Evolutionary conservation across 768 basidiomycete species (phyloP).

Genomic region (Mycena capillaripes): DNA sequence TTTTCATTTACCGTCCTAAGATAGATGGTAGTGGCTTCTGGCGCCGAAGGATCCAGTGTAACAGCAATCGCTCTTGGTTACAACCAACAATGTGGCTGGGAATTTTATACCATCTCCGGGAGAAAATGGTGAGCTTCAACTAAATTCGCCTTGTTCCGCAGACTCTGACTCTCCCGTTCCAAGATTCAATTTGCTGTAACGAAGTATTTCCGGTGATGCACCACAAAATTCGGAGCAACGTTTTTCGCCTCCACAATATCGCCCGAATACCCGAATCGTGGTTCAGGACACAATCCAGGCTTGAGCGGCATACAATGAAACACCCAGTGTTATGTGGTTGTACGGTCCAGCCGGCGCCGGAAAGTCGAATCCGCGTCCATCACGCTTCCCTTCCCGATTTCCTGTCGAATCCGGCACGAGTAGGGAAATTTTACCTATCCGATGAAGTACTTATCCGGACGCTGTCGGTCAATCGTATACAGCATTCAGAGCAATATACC

Average conservation of each 20-base stretch:
- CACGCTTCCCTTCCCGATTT: neutral
- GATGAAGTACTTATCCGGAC: neutral
- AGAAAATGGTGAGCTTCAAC: neutral
- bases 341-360: slow-evolving; percentile 6
- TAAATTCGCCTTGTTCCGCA: too few species aligned
- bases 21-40: too few species aligned
- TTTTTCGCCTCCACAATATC: neutral
- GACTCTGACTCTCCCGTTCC: too few species aligned
- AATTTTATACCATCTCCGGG: neutral
- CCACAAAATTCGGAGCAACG: slow-evolving; percentile 2
- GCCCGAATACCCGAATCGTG: neutral
- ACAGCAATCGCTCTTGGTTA: too few species aligned
- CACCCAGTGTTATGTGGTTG: slow-evolving; percentile 3
- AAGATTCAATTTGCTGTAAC: neutral
- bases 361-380: neutral
- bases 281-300: neutral
- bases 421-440: neutral
- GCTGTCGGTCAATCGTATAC: neutral
- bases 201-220: neutral
- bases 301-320: neutral
- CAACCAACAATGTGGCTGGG: neutral
- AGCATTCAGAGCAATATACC: neutral
- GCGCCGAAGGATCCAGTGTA: too few species aligned
- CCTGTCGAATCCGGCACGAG: neutral
- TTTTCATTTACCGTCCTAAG: too few species aligned